These are phyloP conservation scores for Tagetes patula DNA, from an alignment of 129 eudicot genomes.

Conservation along the genomic window DNA sequence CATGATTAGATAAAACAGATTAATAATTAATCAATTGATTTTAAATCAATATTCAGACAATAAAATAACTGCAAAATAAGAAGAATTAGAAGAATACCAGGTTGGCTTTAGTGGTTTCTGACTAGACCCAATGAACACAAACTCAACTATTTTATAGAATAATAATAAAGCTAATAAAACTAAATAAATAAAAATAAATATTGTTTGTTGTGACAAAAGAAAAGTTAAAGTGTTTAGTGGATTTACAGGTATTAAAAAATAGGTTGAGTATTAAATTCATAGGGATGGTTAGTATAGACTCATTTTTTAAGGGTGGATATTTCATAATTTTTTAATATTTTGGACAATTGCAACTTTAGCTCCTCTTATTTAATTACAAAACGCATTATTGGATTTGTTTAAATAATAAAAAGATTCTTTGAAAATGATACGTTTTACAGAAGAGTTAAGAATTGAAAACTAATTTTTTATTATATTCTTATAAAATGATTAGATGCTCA, in stretches of 20 bases:
- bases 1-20: conserved; percentile 29
- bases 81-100: conserved; percentile 43
- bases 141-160: conserved; percentile 4
- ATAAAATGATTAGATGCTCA: conserved; percentile 36
- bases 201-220: conserved; percentile 20
- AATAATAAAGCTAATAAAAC: neutral
- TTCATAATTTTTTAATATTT: neutral
- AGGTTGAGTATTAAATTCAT: conserved; percentile 19
- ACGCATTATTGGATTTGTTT: conserved; percentile 40
- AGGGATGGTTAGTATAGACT: conserved; percentile 45
- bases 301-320: conserved; percentile 27
- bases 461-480: conserved; percentile 1
- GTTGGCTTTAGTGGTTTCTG: conserved; percentile 49
- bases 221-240: conserved; percentile 47
- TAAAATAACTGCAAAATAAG: neutral
- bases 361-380: conserved; percentile 38
- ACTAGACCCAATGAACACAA: conserved; percentile 47
- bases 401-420: conserved; percentile 54
- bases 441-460: conserved; percentile 49
- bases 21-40: neutral
- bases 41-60: neutral
- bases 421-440: conserved; percentile 44
- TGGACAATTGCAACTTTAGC: conserved; percentile 25
- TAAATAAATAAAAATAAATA: neutral
- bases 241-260: conserved; percentile 41